Conservation (phyloP, 495 filamentous ascomycete species). For the Hypoxylon fuscum region DNA sequence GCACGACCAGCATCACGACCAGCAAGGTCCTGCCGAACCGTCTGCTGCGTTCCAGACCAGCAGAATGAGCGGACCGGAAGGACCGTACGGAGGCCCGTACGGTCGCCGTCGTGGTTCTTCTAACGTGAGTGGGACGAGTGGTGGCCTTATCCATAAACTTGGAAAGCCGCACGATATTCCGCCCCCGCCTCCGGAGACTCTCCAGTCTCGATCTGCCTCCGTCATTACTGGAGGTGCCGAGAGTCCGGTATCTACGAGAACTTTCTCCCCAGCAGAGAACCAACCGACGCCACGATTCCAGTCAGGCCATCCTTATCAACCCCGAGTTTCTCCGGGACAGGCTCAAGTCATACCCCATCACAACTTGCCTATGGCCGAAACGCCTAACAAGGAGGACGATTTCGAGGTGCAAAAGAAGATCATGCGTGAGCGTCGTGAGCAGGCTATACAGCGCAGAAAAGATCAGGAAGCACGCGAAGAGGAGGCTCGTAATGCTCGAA, state of each 20-base stretch:
- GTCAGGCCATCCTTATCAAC: constrained; percentile 56
- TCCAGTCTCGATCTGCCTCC: constrained; percentile 56
- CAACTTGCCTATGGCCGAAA: constrained; percentile 45
- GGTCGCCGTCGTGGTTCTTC: constrained; percentile 88
- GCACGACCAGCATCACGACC: constrained; percentile 57
- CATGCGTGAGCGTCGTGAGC: constrained; percentile 83
- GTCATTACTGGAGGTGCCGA: constrained; percentile 54
- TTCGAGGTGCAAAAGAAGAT: constrained; percentile 78
- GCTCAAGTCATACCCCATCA: constrained; percentile 57
- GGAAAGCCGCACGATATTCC: constrained; percentile 57
- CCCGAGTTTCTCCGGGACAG: constrained; percentile 59
- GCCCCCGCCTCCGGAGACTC: constrained; percentile 53
- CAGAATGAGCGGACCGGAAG: constrained; percentile 73
- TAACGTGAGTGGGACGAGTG: constrained; percentile 92
- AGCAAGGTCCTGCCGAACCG: constrained; percentile 81
- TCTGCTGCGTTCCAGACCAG: constrained; percentile 91
- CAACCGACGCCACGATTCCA: constrained; percentile 46
- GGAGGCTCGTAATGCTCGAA: constrained; percentile 79
- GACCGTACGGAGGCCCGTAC: constrained; percentile 76
- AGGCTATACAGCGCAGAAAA: constrained; percentile 77
- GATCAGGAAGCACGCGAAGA: constrained; percentile 87
- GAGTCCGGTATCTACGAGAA: constrained; percentile 56
- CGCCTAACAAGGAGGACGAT: constrained; percentile 62
- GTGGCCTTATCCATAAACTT: constrained; percentile 63
- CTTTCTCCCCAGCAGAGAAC: constrained; percentile 51